Evolutionary conservation across 2,329 filamentous ascomycete species (phyloP), one percentile per base, ranked within the genome.

Genomic region (Talaromyces marneffei): DNA sequence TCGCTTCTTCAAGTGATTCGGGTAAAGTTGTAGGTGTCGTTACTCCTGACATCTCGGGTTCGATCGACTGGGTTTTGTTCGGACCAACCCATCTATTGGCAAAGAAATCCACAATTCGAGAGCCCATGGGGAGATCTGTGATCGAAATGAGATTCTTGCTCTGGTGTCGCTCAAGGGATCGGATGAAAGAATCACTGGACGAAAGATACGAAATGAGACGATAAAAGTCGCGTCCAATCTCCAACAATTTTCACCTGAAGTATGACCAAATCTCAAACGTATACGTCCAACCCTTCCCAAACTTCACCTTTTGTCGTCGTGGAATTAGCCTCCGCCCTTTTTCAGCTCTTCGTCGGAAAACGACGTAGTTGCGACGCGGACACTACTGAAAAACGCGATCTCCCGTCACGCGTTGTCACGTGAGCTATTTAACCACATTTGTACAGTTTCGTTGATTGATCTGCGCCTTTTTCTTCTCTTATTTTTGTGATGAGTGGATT

Each of bases 21-120:
- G n/a, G 68, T 71, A 7, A 66, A 61, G 3, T 55, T 39, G 48
- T 52, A 4, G 68, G 69, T 1, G 69, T 70, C 8, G 66, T 69
- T 25, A 65, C 63, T 18, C 65, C 63, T n/a, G 69, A 70, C 69
- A 74, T 72, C 27, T 61, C 60, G 27, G 52, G 37, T 33, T 55
- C 53, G 18, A 44, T 37, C 16, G 40, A n/a, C 48, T 50, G 33
- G 9, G 14, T 42, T n/a, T 59, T 56, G 16, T n/a, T 54, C 6
- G 48, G 39, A 20, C 37, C 46, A 33, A 42, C 37, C 54, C 44
- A 61, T 54, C 58, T 61, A 42, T 54, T 54, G 16, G 60, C 37
- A 23, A 61, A 44, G 29, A 57, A 46, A 10, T 61, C 58, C 35
- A 54, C 29, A n/a, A 61, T 44, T 16, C 54, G 44, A 29, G 54